Base-by-base conservation (phyloP, 441 rosid genomes). In the Gossypium gossypioides region DNA sequence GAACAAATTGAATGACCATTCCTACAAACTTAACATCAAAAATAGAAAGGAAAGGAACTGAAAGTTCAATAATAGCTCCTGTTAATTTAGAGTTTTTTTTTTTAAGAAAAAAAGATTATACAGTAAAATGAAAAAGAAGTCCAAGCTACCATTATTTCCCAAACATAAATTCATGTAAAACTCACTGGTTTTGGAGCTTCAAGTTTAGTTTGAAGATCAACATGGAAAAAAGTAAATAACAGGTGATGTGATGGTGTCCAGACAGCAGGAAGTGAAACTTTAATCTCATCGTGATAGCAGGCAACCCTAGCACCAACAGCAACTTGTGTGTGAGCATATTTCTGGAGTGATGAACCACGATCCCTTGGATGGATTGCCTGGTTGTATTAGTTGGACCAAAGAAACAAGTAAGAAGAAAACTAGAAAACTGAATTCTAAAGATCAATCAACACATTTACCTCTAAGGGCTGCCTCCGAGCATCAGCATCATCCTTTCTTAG, bases 181-280 rank as follows among this genome's bases (percentile, higher is more conserved):
- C 91, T 84, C 76, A 96, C 99, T 58, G 99, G 99, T 81, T 95
- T 91, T 76, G 99, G 98, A 82, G 98, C 96, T 86, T 96, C 99
- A 80, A 96, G 85, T 83, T 90, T 96, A 64, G 98, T 91, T 77
- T 93, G 99, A 78, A 96, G 97, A 86, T 96, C 99, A 75, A 93
- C 89, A 76, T 96, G 99, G 82, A 86, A 93, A 79, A 96, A 91
- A 71, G 99, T 96, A 86, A 96, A 96, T 78, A 96, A 77, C 59
- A 96, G 88, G 84, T 96, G 99, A 86, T 96, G 98, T 68, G 82
- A 75, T 27, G 98, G 96, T 52, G 98, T 96, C 98, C 98, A 96
- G 27, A 86, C 78, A 65, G 98, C 91, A 78, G 99, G 91, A 60
- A 96, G 96, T 34, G 93, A 90, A 77, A 90, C 84, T 84, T 93